phyloP scores from a whole-genome alignment of 345 rosid species.

The Microthlaspi erraticum region DNA sequence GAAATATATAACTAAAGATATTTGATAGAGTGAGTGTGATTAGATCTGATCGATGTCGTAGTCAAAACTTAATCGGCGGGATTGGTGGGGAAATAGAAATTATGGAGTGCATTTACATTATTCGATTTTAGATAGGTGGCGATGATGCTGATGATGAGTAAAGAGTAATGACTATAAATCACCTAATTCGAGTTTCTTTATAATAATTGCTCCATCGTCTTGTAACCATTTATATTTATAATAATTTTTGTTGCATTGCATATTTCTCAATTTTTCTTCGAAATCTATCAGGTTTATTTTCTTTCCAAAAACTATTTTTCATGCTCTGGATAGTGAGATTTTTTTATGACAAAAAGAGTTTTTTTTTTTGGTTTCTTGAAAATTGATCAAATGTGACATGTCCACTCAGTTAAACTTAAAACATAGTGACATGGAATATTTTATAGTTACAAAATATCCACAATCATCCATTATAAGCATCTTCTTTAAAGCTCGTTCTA shows the following conservation, averaged over 20 bases:
- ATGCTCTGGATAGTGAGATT: not conserved
- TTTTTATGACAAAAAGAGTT: not conserved
- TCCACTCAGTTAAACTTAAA: not conserved
- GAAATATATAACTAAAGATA: slow-evolving; percentile 7
- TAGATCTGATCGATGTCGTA: slow-evolving; percentile 43
- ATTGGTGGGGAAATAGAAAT: slow-evolving; percentile 32
- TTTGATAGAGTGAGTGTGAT: slow-evolving; percentile 24
- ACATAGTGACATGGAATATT: not conserved
- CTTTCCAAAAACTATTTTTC: not conserved
- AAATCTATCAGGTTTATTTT: not conserved
- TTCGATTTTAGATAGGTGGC: slow-evolving; percentile 32
- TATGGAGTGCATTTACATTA: slow-evolving; percentile 35
- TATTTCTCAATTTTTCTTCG: not conserved
- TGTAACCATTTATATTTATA: not conserved
- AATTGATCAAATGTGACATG: slow-evolving; percentile 12
- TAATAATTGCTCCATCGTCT: not conserved
- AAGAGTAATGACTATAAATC: slow-evolving; percentile 33
- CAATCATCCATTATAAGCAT: not conserved
- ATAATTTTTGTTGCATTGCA: slow-evolving; percentile 10
- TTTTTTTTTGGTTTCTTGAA: not conserved
- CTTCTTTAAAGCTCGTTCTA: not conserved
- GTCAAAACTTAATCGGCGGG: slow-evolving; percentile 40
- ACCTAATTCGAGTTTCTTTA: slow-evolving; percentile 24
- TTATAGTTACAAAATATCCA: not conserved
- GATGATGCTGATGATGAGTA: slow-evolving; percentile 17